Percentiles rank a stretch among this genome's conserved stretches.
Conservation (phyloP, 306 rosid genomes). For the Cotoneaster glaucophyllus region DNA sequence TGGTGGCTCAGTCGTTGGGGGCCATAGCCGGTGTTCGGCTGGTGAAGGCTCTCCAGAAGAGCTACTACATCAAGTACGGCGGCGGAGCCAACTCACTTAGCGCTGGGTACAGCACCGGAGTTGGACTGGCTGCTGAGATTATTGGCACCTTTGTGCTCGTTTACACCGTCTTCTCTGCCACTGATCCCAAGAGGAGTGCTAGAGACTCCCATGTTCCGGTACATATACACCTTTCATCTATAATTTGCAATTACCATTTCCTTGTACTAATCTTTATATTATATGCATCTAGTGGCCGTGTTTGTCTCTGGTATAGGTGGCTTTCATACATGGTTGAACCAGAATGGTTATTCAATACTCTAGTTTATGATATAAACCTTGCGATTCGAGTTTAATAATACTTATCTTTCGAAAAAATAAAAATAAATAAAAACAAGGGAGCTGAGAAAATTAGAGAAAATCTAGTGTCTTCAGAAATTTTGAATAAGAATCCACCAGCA, state of each 20-base stretch:
- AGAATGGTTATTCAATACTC: too few species aligned
- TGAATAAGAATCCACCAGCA: neutral
- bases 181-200: constrained; percentile 87
- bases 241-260: neutral
- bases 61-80: constrained; percentile 38
- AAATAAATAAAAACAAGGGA: neutral
- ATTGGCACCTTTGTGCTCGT: constrained; percentile 64
- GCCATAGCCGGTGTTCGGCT: constrained; percentile 85
- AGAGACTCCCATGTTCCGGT: constrained; percentile 96
- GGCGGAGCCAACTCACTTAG: constrained; percentile 68
- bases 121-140: constrained; percentile 79
- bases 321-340: too few species aligned
- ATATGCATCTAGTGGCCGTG: too few species aligned
- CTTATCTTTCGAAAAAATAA: too few species aligned
- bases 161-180: constrained; percentile 56
- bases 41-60: constrained; percentile 73
- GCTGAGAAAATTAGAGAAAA: neutral
- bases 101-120: constrained; percentile 49
- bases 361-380: too few species aligned
- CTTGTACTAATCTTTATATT: too few species aligned
- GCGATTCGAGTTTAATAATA: too few species aligned
- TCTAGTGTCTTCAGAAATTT: neutral
- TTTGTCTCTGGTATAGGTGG: too few species aligned
- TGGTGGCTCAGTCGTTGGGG: constrained; percentile 85
- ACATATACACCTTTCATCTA: neutral